phyloP scores from a whole-genome alignment of 257 asterid species.

The Capsicum pubescens region DNA sequence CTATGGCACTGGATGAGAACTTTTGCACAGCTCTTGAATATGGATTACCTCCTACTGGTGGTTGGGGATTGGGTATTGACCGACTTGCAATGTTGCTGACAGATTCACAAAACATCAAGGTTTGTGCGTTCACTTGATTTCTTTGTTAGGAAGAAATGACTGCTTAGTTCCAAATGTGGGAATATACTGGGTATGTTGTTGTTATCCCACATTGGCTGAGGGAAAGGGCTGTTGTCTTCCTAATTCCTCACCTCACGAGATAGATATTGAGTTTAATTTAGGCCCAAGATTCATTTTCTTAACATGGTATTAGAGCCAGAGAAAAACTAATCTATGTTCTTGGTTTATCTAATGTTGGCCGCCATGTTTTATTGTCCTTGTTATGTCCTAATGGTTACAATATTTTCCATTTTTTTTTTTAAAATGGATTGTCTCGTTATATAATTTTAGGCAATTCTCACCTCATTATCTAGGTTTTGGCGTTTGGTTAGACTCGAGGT shows the following conservation, averaged over 20 bases:
- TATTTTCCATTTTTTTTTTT: not conserved
- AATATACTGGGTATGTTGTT: too few species aligned
- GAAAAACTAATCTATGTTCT: not conserved
- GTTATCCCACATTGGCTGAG: not conserved
- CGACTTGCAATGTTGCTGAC: conserved; percentile 86
- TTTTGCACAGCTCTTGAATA: conserved; percentile 92
- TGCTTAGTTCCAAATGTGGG: not conserved
- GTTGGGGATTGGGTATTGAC: conserved; percentile 97
- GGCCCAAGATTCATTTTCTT: not conserved
- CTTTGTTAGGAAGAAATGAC: not conserved
- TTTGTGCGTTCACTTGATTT: conserved; percentile 23
- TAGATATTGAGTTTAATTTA: not conserved
- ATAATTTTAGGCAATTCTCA: not conserved
- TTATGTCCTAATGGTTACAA: not conserved
- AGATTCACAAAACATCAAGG: conserved; percentile 96
- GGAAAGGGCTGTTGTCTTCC: not conserved
- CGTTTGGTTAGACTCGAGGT: not conserved
- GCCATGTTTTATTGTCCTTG: not conserved
- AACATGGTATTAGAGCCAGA: not conserved
- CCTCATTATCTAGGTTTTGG: not conserved
- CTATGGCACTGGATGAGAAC: conserved; percentile 91
- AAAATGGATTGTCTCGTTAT: not conserved
- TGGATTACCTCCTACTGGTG: conserved; percentile 95
- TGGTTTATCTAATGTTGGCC: conserved; percentile 7
- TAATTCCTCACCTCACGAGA: not conserved